Conservation (phyloP, 2,329 filamentous ascomycete genomes). For the Pseudogymnoascus verrucosus region DNA sequence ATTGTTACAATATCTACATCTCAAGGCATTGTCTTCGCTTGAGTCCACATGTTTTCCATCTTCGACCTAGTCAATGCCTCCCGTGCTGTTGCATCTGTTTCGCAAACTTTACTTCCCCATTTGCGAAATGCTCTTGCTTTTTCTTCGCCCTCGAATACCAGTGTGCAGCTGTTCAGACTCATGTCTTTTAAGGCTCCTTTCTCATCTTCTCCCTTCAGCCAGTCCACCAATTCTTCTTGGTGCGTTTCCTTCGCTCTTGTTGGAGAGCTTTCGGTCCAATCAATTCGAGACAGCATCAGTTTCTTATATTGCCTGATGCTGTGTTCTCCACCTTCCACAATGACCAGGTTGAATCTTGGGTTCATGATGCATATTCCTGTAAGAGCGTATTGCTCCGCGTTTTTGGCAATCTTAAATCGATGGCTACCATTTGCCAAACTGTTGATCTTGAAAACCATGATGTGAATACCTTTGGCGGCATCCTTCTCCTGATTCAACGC, state of each 20-base stretch:
- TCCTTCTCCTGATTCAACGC: conserved; percentile 77
- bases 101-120: conserved; percentile 85
- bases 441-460: conserved; percentile 83
- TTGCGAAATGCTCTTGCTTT: conserved; percentile 74
- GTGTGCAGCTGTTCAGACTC: conserved; percentile 67
- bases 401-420: conserved; percentile 85
- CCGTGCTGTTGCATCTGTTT: conserved; percentile 82
- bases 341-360: conserved; percentile 77
- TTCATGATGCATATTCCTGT: conserved; percentile 90
- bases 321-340: conserved; percentile 85
- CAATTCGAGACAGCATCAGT: conserved; percentile 85
- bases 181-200: conserved; percentile 73
- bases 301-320: conserved; percentile 82
- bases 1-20: conserved; percentile 6
- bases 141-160: conserved; percentile 88
- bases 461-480: conserved; percentile 73
- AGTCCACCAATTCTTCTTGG: conserved; percentile 56
- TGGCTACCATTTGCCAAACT: conserved; percentile 89
- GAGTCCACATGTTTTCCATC: conserved; percentile 91
- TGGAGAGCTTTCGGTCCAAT: conserved; percentile 85
- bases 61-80: conserved; percentile 72
- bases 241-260: conserved; percentile 58
- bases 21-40: conserved; percentile 58
- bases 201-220: conserved; percentile 74
- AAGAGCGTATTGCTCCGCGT: conserved; percentile 80